These are phyloP conservation scores for Anthracocystis panici-leucophaei DNA, from an alignment of 1,284 basidiomycete species.

Conservation along the genomic window DNA sequence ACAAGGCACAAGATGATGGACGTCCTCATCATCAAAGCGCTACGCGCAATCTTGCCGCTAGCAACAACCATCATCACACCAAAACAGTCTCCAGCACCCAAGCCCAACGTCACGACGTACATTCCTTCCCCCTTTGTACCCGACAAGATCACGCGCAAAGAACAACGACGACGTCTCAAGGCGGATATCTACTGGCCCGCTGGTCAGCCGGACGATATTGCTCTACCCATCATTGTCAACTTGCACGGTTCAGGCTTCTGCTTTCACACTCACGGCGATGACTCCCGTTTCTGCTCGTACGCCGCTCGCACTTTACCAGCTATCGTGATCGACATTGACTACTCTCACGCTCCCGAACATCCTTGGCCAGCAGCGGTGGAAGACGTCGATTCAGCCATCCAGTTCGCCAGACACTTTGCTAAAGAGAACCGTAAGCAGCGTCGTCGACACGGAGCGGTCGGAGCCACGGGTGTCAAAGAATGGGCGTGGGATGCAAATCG, in stretches of 20 bases:
- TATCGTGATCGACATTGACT: conserved; percentile 78
- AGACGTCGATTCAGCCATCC: conserved; percentile 77
- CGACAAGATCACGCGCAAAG: conserved; percentile 37
- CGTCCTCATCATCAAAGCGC: conserved; percentile 29
- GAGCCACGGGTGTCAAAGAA: conserved; percentile 37
- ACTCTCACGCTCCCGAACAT: conserved; percentile 80
- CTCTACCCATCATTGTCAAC: conserved; percentile 50
- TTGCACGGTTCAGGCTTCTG: conserved; percentile 57
- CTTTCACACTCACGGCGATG: conserved; percentile 45
- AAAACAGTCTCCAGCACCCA: conserved; percentile 35
- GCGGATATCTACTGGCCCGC: conserved; percentile 44
- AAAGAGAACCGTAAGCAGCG: conserved; percentile 30
- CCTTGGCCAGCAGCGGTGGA: conserved; percentile 81
- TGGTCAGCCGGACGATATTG: conserved; percentile 17
- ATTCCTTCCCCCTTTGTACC: conserved; percentile 47
- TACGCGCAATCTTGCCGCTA: conserved; percentile 40
- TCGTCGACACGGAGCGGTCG: conserved; percentile 25
- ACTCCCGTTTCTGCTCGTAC: conserved; percentile 44
- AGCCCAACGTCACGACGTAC: conserved; percentile 35
- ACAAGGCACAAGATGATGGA: conserved; percentile 24
- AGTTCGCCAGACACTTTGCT: conserved; percentile 72
- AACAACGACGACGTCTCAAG: conserved; percentile 40
- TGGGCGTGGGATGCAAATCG: conserved; percentile 44
- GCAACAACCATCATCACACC: conserved; percentile 37
- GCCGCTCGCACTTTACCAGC: conserved; percentile 32